phyloP scores from a whole-genome alignment of 257 asterid species.

The Ilex asprella region DNA sequence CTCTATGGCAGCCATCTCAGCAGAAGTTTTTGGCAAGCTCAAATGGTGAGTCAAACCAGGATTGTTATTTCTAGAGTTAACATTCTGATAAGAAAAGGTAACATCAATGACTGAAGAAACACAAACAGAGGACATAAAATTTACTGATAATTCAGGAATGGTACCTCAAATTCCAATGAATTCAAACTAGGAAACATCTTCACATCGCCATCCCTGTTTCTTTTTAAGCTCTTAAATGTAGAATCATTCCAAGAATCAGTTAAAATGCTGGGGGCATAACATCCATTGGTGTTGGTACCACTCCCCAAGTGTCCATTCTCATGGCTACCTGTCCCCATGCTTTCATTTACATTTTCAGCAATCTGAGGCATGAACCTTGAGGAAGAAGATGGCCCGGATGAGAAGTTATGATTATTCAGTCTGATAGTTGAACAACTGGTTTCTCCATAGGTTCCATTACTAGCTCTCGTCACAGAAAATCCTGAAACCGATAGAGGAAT shows the following conservation, averaged over 20 bases:
- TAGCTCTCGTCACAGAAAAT: conserved; percentile 44
- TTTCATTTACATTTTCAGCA: conserved; percentile 47
- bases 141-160: not conserved
- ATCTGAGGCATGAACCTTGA: conserved; percentile 80
- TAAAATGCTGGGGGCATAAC: conserved; percentile 23
- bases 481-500: conserved; percentile 37
- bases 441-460: conserved; percentile 30
- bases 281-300: conserved; percentile 17
- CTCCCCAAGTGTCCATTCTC: conserved; percentile 28
- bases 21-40: conserved; percentile 70
- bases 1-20: conserved; percentile 46
- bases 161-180: conserved; percentile 47
- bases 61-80: conserved; percentile 31
- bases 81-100: conserved; percentile 31
- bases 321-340: conserved; percentile 15
- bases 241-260: conserved; percentile 54
- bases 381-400: conserved; percentile 43
- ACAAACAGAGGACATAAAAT: not conserved
- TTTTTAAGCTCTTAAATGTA: conserved; percentile 46
- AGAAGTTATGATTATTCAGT: conserved; percentile 43
- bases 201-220: conserved; percentile 55
- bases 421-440: conserved; percentile 30
- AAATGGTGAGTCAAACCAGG: conserved; percentile 57
- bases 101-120: not conserved
- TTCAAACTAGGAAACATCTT: conserved; percentile 47